These are phyloP conservation scores for Stephanocyclus meneghinianus DNA, from an alignment of 352 stramenopile genomes.

Conservation along the genomic window DNA sequence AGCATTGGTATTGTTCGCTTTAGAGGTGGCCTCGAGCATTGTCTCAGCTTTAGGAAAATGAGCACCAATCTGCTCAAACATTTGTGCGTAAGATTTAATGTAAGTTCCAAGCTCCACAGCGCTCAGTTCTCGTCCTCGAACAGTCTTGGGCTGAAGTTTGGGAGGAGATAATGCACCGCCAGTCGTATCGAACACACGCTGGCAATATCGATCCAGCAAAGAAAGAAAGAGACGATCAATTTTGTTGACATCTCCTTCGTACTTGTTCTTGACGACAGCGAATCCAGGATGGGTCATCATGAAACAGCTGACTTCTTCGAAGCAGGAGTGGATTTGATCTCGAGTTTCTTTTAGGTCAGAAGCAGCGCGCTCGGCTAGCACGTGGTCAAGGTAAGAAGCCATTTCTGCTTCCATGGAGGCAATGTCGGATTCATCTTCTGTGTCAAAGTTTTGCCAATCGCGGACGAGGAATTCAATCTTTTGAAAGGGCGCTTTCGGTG, in stretches of 20 bases:
- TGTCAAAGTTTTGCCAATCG: constrained; percentile 97
- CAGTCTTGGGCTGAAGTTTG: constrained; percentile 86
- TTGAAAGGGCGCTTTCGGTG: constrained; percentile 90
- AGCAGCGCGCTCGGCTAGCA: constrained; percentile 90
- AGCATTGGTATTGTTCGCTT: constrained; percentile 96
- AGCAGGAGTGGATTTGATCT: constrained; percentile 96
- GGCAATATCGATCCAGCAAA: constrained; percentile 92
- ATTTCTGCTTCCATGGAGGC: constrained; percentile 87
- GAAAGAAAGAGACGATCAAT: constrained; percentile 93
- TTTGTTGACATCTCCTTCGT: constrained; percentile 90
- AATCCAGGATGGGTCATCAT: constrained; percentile 95
- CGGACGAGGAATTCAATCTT: constrained; percentile 97
- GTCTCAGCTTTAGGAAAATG: constrained; percentile 97
- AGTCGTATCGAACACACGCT: constrained; percentile 87
- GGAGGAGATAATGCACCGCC: neutral
- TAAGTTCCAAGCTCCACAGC: constrained; percentile 92
- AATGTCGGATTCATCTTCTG: constrained; percentile 85
- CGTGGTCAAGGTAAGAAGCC: constrained; percentile 90
- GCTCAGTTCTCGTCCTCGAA: constrained; percentile 91
- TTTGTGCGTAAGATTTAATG: constrained; percentile 93
- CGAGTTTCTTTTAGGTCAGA: constrained; percentile 92
- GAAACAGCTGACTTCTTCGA: constrained; percentile 93
- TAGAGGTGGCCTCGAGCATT: constrained; percentile 94
- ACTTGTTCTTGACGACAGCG: constrained; percentile 95
- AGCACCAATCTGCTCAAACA: constrained; percentile 91